Percentiles rank a stretch among this genome's conserved stretches.
phyloP scores from a whole-genome alignment of 1,284 basidiomycete species.

The Pyrrhoderma lamaoense region DNA sequence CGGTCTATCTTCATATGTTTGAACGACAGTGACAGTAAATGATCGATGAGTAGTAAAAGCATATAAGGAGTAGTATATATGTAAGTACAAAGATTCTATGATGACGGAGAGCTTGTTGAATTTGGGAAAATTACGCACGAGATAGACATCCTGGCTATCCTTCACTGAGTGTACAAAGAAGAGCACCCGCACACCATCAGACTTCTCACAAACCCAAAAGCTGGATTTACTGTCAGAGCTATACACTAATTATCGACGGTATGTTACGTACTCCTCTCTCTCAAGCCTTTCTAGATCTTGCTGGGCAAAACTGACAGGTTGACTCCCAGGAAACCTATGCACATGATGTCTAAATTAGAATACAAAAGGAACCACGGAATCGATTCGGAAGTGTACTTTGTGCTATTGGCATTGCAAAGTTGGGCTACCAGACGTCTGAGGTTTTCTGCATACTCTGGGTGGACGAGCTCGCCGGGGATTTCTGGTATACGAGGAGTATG shows the following conservation, averaged over 20 bases:
- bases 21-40: neutral
- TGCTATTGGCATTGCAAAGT: slow-evolving; percentile 51
- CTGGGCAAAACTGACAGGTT: slow-evolving; percentile 82
- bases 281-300: slow-evolving; percentile 72
- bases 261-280: slow-evolving; percentile 61
- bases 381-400: slow-evolving; percentile 6
- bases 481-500: slow-evolving; percentile 49
- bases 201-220: slow-evolving; percentile 99
- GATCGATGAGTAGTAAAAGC: neutral
- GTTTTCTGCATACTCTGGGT: slow-evolving; percentile 50
- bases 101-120: neutral
- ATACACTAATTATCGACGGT: neutral
- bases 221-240: slow-evolving; percentile 35
- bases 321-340: slow-evolving; percentile 83
- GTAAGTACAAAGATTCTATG: too few species aligned
- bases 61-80: neutral
- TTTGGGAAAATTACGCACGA: slow-evolving; percentile 45
- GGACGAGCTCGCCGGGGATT: slow-evolving; percentile 53
- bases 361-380: neutral
- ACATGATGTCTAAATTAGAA: neutral
- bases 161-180: slow-evolving; percentile 76
- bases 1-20: slow-evolving; percentile 76
- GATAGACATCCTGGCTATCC: slow-evolving; percentile 68
- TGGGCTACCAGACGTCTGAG: slow-evolving; percentile 54
- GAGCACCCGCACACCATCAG: slow-evolving; percentile 92